Evolutionary conservation across 192 early-diverging fungal species (phyloP), one percentile per base, ranked within the genome.

Genomic region (Pilaira anomala): DNA sequence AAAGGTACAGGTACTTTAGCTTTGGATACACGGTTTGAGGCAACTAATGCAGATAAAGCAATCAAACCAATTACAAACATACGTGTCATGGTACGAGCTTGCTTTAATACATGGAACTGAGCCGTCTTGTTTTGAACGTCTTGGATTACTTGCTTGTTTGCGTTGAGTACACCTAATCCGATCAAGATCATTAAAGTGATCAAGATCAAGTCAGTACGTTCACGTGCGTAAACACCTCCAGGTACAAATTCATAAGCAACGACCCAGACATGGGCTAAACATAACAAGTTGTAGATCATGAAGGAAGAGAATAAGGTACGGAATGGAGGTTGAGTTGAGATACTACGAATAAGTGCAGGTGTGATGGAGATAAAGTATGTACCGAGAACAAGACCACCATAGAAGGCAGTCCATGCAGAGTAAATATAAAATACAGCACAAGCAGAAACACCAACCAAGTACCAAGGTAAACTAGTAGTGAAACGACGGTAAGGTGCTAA

Each of bases 221-320:
- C 90, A 45, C 90, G 78, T 62, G 85, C 76, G 44, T 83, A 65
- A 28, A 81, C 83, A 39, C 90, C 90, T 40, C 83, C 90, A 12
- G 90, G 90, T 21, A 92, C 90, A 78, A 92, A 92, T 52, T 82
- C 90, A 50, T 92, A 92, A 4, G 90, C 90, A 6, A 92, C 90
- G 4, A 85, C 83, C 88, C 88, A 92, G 6, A 90, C 87, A 50
- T 90, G 87, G 8, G 78, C 87, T 16, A 92, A 71, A 48, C 85
- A 86, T 22, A 92, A 68, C 8, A 89, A 58, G 68, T 88, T 91
- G 68, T 90, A 90, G 58, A 77, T 76, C 63, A 89, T 67, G 66
- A 84, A 82, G 7, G 78, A 74, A 16, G 80, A 71, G 3, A 83
- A 69, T 28, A 87, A 74, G 29, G 90, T 89, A 53, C 79, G 82